These are phyloP conservation scores for Trichoderma sp. DNA, from an alignment of 2,329 filamentous ascomycete species.

Conservation along the genomic window DNA sequence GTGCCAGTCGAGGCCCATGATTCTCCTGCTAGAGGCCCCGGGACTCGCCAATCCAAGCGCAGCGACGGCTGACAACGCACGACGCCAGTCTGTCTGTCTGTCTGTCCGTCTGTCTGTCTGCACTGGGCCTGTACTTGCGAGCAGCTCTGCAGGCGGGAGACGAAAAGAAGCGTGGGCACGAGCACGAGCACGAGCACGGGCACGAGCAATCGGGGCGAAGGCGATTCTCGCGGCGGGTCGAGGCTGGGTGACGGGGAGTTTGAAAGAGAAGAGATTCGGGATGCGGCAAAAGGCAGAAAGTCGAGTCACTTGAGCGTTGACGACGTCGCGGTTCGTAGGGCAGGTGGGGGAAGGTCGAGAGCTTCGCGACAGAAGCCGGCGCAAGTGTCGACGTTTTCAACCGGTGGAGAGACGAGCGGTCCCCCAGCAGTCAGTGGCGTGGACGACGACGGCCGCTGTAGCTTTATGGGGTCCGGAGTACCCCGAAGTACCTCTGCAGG, in stretches of 20 bases:
- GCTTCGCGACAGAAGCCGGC: conserved; percentile 10
- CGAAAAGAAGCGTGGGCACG: not conserved
- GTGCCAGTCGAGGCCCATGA: conserved; percentile 37
- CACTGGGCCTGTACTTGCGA: not conserved
- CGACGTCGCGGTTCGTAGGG: conserved; percentile 5
- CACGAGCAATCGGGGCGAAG: not conserved
- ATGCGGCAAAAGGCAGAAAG: not conserved
- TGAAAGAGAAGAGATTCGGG: not conserved
- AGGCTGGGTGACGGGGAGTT: not conserved
- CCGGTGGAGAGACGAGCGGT: not conserved
- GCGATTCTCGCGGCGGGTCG: not conserved
- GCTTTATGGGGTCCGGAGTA: conserved; percentile 20
- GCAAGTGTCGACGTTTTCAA: conserved; percentile 19
- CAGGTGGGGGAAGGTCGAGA: conserved; percentile 18
- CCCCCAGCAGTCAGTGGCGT: conserved; percentile 13
- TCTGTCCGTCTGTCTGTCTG: no score
- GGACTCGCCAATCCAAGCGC: conserved; percentile 18
- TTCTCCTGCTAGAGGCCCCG: conserved; percentile 22
- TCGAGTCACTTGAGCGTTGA: conserved; percentile 10
- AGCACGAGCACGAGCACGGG: not conserved
- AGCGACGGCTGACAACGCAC: conserved; percentile 18
- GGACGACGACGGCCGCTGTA: not conserved
- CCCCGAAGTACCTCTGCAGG: conserved; percentile 17
- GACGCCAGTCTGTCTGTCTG: no score
- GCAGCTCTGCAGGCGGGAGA: not conserved